Percentiles rank a stretch among this genome's conserved stretches.
Evolutionary conservation across 2,329 filamentous ascomycete genomes (phyloP).

Genomic region (Chaetomium sp.): DNA sequence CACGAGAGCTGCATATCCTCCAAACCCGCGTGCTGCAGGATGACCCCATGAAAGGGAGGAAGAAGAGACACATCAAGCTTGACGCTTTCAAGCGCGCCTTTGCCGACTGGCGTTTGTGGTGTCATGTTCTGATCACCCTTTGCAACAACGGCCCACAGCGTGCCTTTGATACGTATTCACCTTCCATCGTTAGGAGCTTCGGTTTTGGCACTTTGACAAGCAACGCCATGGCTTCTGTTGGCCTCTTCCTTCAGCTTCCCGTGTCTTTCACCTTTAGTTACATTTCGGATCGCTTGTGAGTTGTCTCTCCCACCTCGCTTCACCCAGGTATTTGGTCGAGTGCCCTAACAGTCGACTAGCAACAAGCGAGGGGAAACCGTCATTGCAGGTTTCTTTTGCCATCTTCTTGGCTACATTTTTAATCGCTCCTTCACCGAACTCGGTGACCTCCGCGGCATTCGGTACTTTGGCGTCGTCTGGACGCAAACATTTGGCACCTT

Average conservation of each 20-base stretch:
- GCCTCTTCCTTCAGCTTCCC: constrained; percentile 46
- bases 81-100: constrained; percentile 36
- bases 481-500: constrained; percentile 50
- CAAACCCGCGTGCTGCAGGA: constrained; percentile 36
- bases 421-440: constrained; percentile 47
- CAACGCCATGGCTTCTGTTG: constrained; percentile 51
- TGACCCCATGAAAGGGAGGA: constrained; percentile 40
- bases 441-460: constrained; percentile 31
- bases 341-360: constrained; percentile 22
- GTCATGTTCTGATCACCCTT: constrained; percentile 45
- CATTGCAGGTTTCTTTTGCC: constrained; percentile 40
- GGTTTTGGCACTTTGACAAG: constrained; percentile 42
- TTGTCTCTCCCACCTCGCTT: constrained; percentile 1
- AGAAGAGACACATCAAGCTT: constrained; percentile 41
- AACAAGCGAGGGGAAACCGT: constrained; percentile 47
- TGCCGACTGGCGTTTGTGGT: constrained; percentile 45
- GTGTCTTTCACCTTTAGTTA: constrained; percentile 46
- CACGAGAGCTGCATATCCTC: constrained; percentile 37
- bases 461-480: constrained; percentile 51
- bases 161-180: constrained; percentile 46
- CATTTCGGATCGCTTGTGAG: constrained; percentile 46
- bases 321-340: neutral
- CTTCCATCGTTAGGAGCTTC: constrained; percentile 46
- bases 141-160: constrained; percentile 42
- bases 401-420: constrained; percentile 47